A percentile compares a stretch with the other conserved stretches of the same genome.
Evolutionary conservation across 257 asterid genomes (phyloP).

Genomic region (Salvia rosmarinus): DNA sequence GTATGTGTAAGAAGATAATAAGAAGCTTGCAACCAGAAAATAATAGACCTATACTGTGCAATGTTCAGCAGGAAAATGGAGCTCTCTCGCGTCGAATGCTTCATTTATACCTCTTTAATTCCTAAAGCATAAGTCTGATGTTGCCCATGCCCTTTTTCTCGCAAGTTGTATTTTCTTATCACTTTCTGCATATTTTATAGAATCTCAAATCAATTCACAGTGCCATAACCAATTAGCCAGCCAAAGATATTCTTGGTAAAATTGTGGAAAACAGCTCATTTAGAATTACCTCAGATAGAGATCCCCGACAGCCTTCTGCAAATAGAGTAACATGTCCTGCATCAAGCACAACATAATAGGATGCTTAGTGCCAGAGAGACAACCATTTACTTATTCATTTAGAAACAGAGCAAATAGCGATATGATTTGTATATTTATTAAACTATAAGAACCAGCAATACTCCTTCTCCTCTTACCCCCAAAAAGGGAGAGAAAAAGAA

Average conservation of each 20-base stretch:
- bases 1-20: neutral
- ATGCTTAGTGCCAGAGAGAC: constrained; percentile 21
- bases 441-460: neutral
- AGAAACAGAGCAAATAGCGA: constrained; percentile 3
- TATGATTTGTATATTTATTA: constrained; percentile 5
- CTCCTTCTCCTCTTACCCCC: too few species aligned
- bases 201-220: constrained; percentile 18
- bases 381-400: constrained; percentile 17
- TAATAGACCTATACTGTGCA: constrained; percentile 3
- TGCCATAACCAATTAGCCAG: constrained; percentile 14
- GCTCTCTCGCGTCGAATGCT: constrained; percentile 23
- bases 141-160: constrained; percentile 85
- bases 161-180: constrained; percentile 70
- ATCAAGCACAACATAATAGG: constrained; percentile 36
- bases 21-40: constrained; percentile 26
- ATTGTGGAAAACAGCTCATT: constrained; percentile 22
- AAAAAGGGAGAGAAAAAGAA: too few species aligned
- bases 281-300: constrained; percentile 80
- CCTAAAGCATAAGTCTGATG: constrained; percentile 99
- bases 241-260: constrained; percentile 20
- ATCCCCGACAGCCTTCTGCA: constrained; percentile 99
- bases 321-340: constrained; percentile 79
- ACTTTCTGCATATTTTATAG: constrained; percentile 53
- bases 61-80: constrained; percentile 14
- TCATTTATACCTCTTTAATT: constrained; percentile 81